phyloP scores from a whole-genome alignment of 1,139 yeast genomes.

The Taphrina betulina region DNA sequence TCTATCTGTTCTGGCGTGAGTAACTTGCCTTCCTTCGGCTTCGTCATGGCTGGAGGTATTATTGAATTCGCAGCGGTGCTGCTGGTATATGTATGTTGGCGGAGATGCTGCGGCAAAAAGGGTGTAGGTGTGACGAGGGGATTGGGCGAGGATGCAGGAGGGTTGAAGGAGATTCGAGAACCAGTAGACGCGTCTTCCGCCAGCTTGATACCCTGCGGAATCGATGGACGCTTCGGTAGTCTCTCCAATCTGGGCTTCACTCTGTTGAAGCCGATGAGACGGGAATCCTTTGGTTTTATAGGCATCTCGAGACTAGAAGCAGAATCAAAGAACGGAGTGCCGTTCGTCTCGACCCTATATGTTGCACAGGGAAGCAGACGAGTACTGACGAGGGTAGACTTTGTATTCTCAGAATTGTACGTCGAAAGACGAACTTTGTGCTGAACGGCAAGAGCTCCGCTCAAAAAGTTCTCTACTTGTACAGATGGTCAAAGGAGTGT shows the following conservation, averaged over 20 bases:
- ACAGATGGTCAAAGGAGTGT: not conserved
- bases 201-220: slow-evolving; percentile 28
- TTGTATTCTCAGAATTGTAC: too few species aligned
- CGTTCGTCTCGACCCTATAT: too few species aligned
- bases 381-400: too few species aligned
- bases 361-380: too few species aligned
- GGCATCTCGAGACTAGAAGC: too few species aligned
- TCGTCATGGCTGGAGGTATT: slow-evolving; percentile 24
- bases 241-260: slow-evolving; percentile 27
- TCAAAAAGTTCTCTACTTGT: not conserved
- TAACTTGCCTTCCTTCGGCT: slow-evolving; percentile 7
- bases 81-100: slow-evolving; percentile 1
- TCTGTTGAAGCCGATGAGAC: slow-evolving; percentile 25
- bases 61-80: not conserved
- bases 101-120: slow-evolving; percentile 26
- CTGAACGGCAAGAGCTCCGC: too few species aligned
- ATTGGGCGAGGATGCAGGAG: slow-evolving; percentile 33
- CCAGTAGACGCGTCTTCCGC: slow-evolving; percentile 15
- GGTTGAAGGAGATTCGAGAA: slow-evolving; percentile 28
- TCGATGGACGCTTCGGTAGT: slow-evolving; percentile 24
- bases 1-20: slow-evolving; percentile 20
- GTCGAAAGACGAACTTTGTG: too few species aligned
- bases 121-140: slow-evolving; percentile 24
- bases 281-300: slow-evolving; percentile 29
- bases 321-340: too few species aligned